Percentiles rank a stretch among this genome's conserved stretches.
Evolutionary conservation across 495 filamentous ascomycete species (phyloP).

Genomic region (Annulohypoxylon maeteangense): DNA sequence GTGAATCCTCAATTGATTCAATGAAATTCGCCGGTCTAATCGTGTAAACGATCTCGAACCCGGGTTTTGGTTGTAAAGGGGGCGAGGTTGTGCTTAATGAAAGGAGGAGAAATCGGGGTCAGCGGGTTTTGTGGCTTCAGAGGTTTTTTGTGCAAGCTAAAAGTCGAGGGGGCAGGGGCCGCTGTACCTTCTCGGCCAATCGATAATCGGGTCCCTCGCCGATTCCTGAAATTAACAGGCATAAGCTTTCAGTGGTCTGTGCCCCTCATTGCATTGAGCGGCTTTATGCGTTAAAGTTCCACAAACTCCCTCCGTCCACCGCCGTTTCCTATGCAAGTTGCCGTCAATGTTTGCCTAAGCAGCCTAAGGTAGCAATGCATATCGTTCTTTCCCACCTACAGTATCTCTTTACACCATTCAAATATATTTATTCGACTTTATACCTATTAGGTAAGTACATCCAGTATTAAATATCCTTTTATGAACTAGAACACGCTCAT

Average conservation of each 20-base stretch:
- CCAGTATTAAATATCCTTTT: not conserved
- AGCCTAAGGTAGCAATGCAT: slow-evolving; percentile 22
- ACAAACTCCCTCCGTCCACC: not conserved
- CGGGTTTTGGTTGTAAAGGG: slow-evolving; percentile 51
- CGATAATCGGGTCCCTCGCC: not conserved
- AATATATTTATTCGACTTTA: not conserved
- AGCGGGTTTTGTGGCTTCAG: slow-evolving; percentile 40
- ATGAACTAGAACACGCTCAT: not conserved
- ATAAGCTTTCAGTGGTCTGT: slow-evolving; percentile 40
- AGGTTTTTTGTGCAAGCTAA: slow-evolving; percentile 33
- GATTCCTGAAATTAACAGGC: slow-evolving; percentile 35
- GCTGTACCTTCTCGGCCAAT: slow-evolving; percentile 4
- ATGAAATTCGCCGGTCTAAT: slow-evolving; percentile 48
- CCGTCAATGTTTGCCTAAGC: slow-evolving; percentile 8
- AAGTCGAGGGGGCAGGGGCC: slow-evolving; percentile 26
- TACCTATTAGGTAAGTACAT: slow-evolving; percentile 3
- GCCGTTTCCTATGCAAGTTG: slow-evolving; percentile 32
- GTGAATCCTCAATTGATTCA: slow-evolving; percentile 47
- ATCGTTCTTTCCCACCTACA: not conserved
- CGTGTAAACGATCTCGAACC: slow-evolving; percentile 49
- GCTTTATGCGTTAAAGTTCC: slow-evolving; percentile 45
- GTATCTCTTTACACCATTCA: slow-evolving; percentile 10
- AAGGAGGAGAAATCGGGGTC: slow-evolving; percentile 46
- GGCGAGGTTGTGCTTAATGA: slow-evolving; percentile 50
- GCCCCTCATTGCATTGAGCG: slow-evolving; percentile 47